Evolutionary conservation across 1,284 basidiomycete genomes (phyloP).

Genomic region (Ganoderma lucidum): DNA sequence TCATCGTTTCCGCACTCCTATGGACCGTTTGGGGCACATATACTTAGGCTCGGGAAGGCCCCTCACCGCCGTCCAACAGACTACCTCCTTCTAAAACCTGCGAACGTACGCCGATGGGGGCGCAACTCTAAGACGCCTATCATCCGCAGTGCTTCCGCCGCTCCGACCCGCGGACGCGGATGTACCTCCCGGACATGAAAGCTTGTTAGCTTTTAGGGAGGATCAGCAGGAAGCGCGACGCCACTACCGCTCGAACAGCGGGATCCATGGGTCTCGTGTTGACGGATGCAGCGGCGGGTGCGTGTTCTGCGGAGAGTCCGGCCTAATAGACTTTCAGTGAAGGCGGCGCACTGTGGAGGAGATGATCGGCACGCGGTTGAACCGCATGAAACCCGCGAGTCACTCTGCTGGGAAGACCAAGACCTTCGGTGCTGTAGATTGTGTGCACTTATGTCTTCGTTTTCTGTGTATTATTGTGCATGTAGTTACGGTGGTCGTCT

Average conservation of each 20-base stretch:
- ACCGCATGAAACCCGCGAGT: not conserved
- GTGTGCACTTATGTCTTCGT: not conserved
- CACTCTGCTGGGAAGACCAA: too few species aligned
- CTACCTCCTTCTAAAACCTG: constrained; percentile 1
- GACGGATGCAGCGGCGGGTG: not conserved
- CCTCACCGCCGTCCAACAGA: not conserved
- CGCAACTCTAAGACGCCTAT: not conserved
- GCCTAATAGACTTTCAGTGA: not conserved
- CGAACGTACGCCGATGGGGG: not conserved
- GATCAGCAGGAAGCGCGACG: constrained; percentile 5
- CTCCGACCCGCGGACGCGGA: not conserved
- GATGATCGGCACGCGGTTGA: not conserved
- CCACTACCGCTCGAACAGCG: not conserved
- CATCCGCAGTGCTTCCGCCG: not conserved
- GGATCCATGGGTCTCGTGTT: not conserved
- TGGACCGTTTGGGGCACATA: not conserved
- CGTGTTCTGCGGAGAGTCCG: not conserved
- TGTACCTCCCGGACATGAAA: constrained; percentile 6
- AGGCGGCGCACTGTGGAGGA: not conserved
- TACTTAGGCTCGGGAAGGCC: not conserved
- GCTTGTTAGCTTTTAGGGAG: constrained; percentile 2
- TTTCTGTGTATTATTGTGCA: not conserved
- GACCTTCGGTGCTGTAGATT: not conserved
- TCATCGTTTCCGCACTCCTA: not conserved
- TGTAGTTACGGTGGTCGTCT: not conserved